Percentiles rank a stretch among this genome's conserved stretches.
phyloP scores from a whole-genome alignment of 441 rosid genomes.

The Populus hybrid region DNA sequence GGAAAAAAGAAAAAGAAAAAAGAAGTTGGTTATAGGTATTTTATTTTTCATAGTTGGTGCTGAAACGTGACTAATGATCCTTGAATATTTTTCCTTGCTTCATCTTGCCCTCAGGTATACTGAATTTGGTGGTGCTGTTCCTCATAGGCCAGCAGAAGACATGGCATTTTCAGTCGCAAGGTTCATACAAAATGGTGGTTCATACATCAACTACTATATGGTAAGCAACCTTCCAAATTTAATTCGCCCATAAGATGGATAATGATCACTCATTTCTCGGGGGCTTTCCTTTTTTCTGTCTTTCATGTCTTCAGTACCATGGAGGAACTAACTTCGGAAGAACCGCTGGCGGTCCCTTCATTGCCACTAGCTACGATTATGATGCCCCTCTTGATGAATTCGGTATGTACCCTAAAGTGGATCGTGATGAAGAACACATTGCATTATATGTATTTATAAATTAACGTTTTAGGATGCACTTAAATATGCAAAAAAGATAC shows the following conservation, averaged over 20 bases:
- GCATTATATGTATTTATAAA: background rate
- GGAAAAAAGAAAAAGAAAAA: too few species aligned
- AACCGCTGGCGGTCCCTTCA: slow-evolving; percentile 94
- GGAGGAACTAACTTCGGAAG: slow-evolving; percentile 98
- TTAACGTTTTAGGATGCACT: background rate
- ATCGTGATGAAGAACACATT: background rate
- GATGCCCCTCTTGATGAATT: slow-evolving; percentile 96
- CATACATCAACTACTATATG: slow-evolving; percentile 91
- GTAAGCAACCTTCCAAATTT: slow-evolving; percentile 34
- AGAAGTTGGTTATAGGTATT: background rate
- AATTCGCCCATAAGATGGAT: background rate
- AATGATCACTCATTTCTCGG: background rate
- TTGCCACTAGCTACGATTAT: slow-evolving; percentile 93
- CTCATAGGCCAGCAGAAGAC: slow-evolving; percentile 90
- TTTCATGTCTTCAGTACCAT: slow-evolving; percentile 58
- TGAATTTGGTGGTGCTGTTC: slow-evolving; percentile 86
- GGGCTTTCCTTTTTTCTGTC: background rate
- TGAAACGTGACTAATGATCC: background rate
- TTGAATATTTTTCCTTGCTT: slow-evolving; percentile 2
- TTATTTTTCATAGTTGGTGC: background rate
- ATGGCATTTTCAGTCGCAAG: slow-evolving; percentile 90
- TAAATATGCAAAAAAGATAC: background rate
- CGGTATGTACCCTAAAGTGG: slow-evolving; percentile 40
- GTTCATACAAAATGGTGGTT: slow-evolving; percentile 92
- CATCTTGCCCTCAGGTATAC: slow-evolving; percentile 60